Percentiles rank a stretch among this genome's conserved stretches.
These are phyloP conservation scores for Mortierella sp. DNA, from an alignment of 371 early-diverging fungal species.

Conservation along the genomic window DNA sequence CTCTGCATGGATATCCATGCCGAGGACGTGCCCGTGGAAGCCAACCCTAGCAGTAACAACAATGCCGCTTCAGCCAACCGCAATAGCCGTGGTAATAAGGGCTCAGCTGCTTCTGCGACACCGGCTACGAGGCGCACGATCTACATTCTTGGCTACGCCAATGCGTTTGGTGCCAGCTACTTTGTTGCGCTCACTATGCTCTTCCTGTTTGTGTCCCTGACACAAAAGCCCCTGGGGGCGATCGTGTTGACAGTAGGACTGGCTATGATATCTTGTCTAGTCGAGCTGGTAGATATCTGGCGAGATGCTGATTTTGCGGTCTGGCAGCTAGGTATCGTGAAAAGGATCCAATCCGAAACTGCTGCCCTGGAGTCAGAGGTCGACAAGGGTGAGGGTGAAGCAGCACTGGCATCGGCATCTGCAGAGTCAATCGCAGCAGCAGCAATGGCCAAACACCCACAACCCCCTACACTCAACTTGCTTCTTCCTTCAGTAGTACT, in stretches of 20 bases:
- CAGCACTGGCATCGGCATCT: constrained; percentile 16
- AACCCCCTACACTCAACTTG: constrained; percentile 35
- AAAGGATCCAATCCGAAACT: constrained; percentile 24
- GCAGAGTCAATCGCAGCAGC: constrained; percentile 17
- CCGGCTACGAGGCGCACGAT: constrained; percentile 38
- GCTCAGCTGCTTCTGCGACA: constrained; percentile 7
- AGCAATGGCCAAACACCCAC: constrained; percentile 21
- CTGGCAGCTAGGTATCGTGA: constrained; percentile 32
- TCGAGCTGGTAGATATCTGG: constrained; percentile 68
- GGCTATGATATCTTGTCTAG: constrained; percentile 62
- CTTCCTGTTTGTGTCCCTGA: constrained; percentile 65
- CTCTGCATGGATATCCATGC: constrained; percentile 62
- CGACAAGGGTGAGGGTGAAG: neutral
- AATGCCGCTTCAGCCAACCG: neutral
- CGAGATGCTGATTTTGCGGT: constrained; percentile 56
- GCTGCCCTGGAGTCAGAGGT: constrained; percentile 11
- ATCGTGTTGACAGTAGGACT: constrained; percentile 69
- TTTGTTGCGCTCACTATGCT: constrained; percentile 66
- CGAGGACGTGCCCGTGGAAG: constrained; percentile 31
- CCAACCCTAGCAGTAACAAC: neutral
- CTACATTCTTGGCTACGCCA: constrained; percentile 65
- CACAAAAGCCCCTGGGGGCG: constrained; percentile 83
- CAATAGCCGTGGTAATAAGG: neutral
- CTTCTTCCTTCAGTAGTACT: constrained; percentile 53
- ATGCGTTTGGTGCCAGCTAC: constrained; percentile 73